These are phyloP conservation scores for Rosa lucieae DNA, from an alignment of 306 rosid species.

Conservation along the genomic window DNA sequence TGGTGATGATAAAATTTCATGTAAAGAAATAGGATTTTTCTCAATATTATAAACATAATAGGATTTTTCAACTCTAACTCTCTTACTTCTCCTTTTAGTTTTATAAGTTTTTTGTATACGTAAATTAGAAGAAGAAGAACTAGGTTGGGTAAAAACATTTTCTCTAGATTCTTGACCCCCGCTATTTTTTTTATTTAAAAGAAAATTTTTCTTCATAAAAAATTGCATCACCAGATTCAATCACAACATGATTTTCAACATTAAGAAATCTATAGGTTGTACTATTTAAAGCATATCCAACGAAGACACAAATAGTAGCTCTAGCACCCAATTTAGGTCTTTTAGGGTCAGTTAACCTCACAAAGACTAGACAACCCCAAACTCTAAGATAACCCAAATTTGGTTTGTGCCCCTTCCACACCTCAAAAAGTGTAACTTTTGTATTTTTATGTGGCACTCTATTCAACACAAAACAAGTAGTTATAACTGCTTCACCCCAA, in stretches of 20 bases:
- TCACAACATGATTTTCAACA: neutral
- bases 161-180: neutral
- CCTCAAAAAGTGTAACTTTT: neutral
- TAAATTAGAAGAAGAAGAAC: neutral
- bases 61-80: neutral
- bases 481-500: neutral
- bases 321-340: neutral
- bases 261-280: neutral
- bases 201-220: neutral
- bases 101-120: neutral
- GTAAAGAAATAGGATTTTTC: neutral
- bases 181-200: neutral
- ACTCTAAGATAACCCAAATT: constrained; percentile 4
- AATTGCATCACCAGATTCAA: neutral
- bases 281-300: neutral
- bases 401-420: neutral
- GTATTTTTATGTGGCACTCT: neutral
- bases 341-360: neutral
- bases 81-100: neutral
- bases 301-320: neutral
- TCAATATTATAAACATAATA: neutral
- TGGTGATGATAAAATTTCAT: neutral
- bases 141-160: neutral
- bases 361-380: constrained; percentile 10
- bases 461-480: neutral